These are phyloP conservation scores for Magnolia kwangsiensis DNA, from an alignment of 164 flowering plant genomes.

Conservation along the genomic window DNA sequence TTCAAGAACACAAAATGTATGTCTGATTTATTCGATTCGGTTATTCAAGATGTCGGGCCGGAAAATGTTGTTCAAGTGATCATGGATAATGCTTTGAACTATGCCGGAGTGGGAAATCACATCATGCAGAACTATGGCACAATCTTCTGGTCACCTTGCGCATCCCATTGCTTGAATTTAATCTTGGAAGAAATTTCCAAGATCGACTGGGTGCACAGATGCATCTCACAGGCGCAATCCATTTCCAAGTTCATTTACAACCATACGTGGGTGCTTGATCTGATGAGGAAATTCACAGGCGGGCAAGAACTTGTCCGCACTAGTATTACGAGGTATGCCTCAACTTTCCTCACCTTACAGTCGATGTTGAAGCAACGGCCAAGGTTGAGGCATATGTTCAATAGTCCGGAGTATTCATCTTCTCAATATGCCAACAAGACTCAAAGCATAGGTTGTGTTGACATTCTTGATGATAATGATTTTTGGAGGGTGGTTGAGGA, in stretches of 20 bases:
- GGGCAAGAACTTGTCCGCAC: constrained; percentile 73
- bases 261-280: constrained; percentile 56
- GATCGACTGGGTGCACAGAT: constrained; percentile 81
- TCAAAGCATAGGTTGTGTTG: constrained; percentile 52
- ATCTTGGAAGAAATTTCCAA: constrained; percentile 87
- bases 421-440: constrained; percentile 51
- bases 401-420: constrained; percentile 61
- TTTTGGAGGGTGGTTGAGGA: constrained; percentile 90
- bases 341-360: constrained; percentile 75
- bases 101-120: constrained; percentile 54
- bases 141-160: constrained; percentile 80
- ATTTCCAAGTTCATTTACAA: constrained; percentile 80
- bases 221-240: constrained; percentile 73
- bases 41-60: constrained; percentile 81
- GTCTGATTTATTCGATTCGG: constrained; percentile 71
- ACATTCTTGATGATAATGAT: constrained; percentile 66
- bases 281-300: constrained; percentile 75
- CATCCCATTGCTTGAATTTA: constrained; percentile 66
- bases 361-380: constrained; percentile 62
- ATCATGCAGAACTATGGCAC: constrained; percentile 64
- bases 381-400: constrained; percentile 72
- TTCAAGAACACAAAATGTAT: constrained; percentile 67
- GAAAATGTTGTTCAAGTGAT: constrained; percentile 90
- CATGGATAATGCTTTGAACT: constrained; percentile 60
- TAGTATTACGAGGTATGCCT: constrained; percentile 65